Conservation (phyloP, 495 filamentous ascomycete genomes). For the Aspergillus nanangensis region DNA sequence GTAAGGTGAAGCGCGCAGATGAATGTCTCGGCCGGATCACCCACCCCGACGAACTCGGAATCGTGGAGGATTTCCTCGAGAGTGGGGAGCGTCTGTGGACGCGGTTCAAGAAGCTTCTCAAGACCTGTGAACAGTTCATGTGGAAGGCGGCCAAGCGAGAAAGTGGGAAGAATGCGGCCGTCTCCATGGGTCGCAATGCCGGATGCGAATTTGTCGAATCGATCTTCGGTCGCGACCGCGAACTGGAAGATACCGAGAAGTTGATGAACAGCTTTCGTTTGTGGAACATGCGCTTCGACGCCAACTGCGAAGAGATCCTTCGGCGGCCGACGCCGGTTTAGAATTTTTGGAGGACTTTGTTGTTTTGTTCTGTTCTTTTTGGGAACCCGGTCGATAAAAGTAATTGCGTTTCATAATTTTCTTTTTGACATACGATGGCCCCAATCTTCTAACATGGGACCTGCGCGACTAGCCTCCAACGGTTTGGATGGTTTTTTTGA, state of each 20-base stretch:
- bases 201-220: conserved; percentile 96
- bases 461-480: background rate
- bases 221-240: conserved; percentile 89
- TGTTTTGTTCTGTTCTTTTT: conserved; percentile 9
- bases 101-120: conserved; percentile 82
- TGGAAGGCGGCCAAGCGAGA: conserved; percentile 68
- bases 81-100: conserved; percentile 83
- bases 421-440: background rate
- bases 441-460: background rate
- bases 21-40: conserved; percentile 74
- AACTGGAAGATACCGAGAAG: conserved; percentile 89
- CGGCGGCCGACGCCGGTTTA: conserved; percentile 32
- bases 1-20: conserved; percentile 89
- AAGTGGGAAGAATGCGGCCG: conserved; percentile 51
- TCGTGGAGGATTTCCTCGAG: conserved; percentile 87
- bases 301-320: conserved; percentile 92
- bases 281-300: conserved; percentile 94
- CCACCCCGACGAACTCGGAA: conserved; percentile 65
- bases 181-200: conserved; percentile 86
- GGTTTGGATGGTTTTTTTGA: background rate
- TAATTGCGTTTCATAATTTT: conserved; percentile 4
- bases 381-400: conserved; percentile 8
- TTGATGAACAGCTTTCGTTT: conserved; percentile 89
- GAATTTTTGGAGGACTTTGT: too few relatives aligned
- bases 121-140: conserved; percentile 91